These are phyloP conservation scores for Phialocephala sp. DNA, from an alignment of 2,329 filamentous ascomycete genomes.

Conservation along the genomic window DNA sequence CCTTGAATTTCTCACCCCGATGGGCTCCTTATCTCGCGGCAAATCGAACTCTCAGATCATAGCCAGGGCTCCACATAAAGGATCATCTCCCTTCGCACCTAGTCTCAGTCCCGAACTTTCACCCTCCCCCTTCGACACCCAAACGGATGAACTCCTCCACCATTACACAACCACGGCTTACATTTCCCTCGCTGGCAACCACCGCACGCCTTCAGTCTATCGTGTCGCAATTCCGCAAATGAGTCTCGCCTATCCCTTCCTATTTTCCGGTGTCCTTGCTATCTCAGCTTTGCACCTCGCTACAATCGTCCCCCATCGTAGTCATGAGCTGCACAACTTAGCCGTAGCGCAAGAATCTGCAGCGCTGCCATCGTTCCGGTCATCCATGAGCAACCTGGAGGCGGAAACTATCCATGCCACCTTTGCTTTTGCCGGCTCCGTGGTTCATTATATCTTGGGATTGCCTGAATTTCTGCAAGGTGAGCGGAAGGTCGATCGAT, in stretches of 20 bases:
- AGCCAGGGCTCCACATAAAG: not conserved
- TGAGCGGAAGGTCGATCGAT: constrained; percentile 10
- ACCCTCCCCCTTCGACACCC: constrained; percentile 16
- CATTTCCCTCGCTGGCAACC: constrained; percentile 14
- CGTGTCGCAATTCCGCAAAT: constrained; percentile 20
- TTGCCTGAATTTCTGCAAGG: not conserved
- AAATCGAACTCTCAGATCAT: no score
- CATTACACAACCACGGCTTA: constrained; percentile 21
- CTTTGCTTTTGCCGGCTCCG: constrained; percentile 22
- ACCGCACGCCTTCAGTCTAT: constrained; percentile 9
- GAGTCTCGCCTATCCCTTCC: constrained; percentile 22
- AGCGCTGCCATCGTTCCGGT: constrained; percentile 20
- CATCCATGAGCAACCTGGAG: constrained; percentile 9
- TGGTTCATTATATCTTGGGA: constrained; percentile 21
- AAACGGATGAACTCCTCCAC: constrained; percentile 23
- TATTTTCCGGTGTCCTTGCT: constrained; percentile 37
- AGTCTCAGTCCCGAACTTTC: constrained; percentile 2
- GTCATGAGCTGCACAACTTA: constrained; percentile 2
- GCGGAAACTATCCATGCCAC: constrained; percentile 17
- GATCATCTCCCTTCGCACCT: not conserved
- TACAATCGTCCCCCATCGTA: constrained; percentile 26
- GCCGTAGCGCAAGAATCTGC: constrained; percentile 15
- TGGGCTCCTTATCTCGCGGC: not conserved
- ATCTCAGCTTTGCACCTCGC: constrained; percentile 34
- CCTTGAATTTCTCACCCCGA: constrained; percentile 27